Percentiles rank a stretch among this genome's conserved stretches.
These are phyloP conservation scores for Staphylotrichum longicolle DNA, from an alignment of 495 filamentous ascomycete genomes.

Conservation along the genomic window DNA sequence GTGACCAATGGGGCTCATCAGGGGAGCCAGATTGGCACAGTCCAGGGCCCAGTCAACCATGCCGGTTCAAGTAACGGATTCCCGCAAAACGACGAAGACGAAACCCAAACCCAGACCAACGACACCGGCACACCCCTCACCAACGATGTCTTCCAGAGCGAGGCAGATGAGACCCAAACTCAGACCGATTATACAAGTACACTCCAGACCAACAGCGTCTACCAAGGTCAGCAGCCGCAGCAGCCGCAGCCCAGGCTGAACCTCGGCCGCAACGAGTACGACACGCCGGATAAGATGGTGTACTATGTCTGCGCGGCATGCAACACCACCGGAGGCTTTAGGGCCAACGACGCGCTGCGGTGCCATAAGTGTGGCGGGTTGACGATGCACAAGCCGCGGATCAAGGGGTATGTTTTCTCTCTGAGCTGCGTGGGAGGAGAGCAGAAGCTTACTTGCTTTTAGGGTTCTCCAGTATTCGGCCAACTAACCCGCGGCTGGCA, in stretches of 20 bases:
- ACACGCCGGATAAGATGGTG: background rate
- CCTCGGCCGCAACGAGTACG: background rate
- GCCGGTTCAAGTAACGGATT: too few species aligned
- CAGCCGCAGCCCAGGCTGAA: background rate
- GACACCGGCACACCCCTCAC: too few species aligned
- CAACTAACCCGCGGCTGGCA: background rate
- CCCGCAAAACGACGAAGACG: too few species aligned
- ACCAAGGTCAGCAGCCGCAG: background rate
- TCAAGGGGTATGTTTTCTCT: slow-evolving; percentile 2
- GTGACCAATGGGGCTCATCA: too few species aligned
- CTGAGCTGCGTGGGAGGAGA: background rate
- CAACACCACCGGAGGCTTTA: background rate
- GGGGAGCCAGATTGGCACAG: too few species aligned
- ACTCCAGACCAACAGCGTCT: background rate
- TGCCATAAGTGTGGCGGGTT: background rate
- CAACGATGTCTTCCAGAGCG: too few species aligned
- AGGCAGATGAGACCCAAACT: too few species aligned
- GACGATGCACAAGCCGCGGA: slow-evolving; percentile 3
- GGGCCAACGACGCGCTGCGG: slow-evolving; percentile 2
- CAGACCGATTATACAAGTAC: too few species aligned
- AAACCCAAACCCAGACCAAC: too few species aligned
- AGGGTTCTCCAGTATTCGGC: background rate
- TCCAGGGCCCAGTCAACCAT: too few species aligned
- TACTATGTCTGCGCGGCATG: slow-evolving; percentile 2
- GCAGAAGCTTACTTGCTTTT: background rate